Conservation (phyloP, 805 yeast species). For the Millerozyma acaciae region DNA sequence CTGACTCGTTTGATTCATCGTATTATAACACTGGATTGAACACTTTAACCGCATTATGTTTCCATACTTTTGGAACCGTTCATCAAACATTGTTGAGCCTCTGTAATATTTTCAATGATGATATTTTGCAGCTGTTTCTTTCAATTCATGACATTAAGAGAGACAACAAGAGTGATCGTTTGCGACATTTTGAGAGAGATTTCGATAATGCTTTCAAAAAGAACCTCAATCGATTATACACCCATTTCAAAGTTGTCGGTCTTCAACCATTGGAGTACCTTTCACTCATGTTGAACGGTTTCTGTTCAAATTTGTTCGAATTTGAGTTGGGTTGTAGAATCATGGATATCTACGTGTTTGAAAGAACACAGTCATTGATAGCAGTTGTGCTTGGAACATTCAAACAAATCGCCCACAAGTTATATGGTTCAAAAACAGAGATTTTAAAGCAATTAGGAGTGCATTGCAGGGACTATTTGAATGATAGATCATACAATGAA, state of each 20-base stretch:
- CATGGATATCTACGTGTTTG: constrained; percentile 58
- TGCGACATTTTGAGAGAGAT: constrained; percentile 21
- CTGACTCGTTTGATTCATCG: constrained; percentile 6
- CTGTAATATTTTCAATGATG: constrained; percentile 32
- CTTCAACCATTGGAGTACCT: constrained; percentile 43
- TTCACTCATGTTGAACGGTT: constrained; percentile 34
- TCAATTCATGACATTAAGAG: constrained; percentile 8
- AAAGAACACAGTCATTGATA: constrained; percentile 54
- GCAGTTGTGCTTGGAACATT: constrained; percentile 53
- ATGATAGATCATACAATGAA: too few species aligned
- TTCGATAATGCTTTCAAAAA: constrained; percentile 46
- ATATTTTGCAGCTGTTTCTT: constrained; percentile 20
- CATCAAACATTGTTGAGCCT: constrained; percentile 38
- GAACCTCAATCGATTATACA: constrained; percentile 39
- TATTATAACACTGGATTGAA: constrained; percentile 35
- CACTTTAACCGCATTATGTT: constrained; percentile 38
- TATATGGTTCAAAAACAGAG: constrained; percentile 50
- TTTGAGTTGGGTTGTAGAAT: constrained; percentile 47
- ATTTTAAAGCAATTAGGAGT: constrained; percentile 31
- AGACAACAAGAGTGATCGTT: background rate
- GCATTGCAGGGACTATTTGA: constrained; percentile 3
- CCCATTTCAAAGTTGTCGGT: constrained; percentile 46
- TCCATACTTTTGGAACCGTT: constrained; percentile 30
- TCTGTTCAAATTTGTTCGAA: constrained; percentile 44
- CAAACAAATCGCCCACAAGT: constrained; percentile 40